These are phyloP conservation scores for Chaetoscypha palmicola DNA, from an alignment of 2,329 filamentous ascomycete genomes.

Conservation along the genomic window DNA sequence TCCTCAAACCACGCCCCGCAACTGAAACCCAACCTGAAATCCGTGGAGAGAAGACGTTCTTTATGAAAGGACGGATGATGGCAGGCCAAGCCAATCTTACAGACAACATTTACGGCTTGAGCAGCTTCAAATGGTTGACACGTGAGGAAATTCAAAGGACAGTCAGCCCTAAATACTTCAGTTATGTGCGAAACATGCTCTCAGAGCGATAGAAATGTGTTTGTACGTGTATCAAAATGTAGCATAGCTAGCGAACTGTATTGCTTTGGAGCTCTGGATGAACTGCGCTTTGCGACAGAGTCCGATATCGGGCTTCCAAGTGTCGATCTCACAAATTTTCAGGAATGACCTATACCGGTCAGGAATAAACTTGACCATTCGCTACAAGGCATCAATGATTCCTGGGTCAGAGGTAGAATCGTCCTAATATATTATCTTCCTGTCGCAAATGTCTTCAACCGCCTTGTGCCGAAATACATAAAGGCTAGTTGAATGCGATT, in stretches of 20 bases:
- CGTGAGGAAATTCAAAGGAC: constrained; percentile 74
- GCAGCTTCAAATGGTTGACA: constrained; percentile 87
- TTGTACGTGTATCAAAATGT: constrained; percentile 3
- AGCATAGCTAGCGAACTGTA: neutral
- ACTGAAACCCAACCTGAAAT: constrained; percentile 36
- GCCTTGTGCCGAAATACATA: no score
- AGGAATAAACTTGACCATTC: no score
- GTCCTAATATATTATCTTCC: no score
- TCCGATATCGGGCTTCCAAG: neutral
- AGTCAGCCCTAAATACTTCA: constrained; percentile 64
- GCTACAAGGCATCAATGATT: no score
- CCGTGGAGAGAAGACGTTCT: constrained; percentile 65
- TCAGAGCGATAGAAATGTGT: constrained; percentile 54
- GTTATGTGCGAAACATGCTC: constrained; percentile 74
- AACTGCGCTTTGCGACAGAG: no score
- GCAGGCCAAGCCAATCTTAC: constrained; percentile 83
- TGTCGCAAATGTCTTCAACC: no score
- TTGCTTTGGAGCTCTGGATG: neutral
- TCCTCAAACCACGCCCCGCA: constrained; percentile 40
- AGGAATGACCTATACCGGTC: no score
- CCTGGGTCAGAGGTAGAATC: no score
- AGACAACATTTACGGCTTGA: constrained; percentile 63
- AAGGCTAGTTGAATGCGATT: no score
- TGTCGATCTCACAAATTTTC: no score
- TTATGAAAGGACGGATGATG: constrained; percentile 94